A percentile compares a stretch with the other conserved stretches of the same genome.
Evolutionary conservation across 768 basidiomycete genomes (phyloP).

Genomic region (Termitomyces sp.): DNA sequence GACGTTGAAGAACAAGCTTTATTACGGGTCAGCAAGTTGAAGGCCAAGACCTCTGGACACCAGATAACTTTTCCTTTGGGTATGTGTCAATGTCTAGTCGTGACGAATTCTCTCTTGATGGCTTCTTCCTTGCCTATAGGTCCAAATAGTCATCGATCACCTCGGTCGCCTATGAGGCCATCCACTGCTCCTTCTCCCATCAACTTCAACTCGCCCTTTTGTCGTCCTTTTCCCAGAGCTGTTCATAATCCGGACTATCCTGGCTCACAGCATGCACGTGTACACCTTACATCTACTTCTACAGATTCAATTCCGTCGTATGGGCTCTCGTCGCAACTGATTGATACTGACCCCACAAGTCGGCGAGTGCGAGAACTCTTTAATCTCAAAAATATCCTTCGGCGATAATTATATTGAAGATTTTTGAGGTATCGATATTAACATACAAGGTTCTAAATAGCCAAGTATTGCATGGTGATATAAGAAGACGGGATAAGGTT

Average conservation of each 20-base stretch:
- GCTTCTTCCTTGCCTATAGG: slow-evolving; percentile 10
- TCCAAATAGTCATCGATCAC: slow-evolving; percentile 9
- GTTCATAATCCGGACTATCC: background rate
- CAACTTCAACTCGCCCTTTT: slow-evolving; percentile 18
- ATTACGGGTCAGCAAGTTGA: slow-evolving; percentile 58
- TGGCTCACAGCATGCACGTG: slow-evolving; percentile 14
- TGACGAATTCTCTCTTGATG: background rate
- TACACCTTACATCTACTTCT: slow-evolving; percentile 48
- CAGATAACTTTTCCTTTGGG: slow-evolving; percentile 9
- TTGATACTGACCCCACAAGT: slow-evolving; percentile 33
- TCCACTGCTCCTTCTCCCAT: slow-evolving; percentile 42
- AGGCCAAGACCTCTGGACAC: slow-evolving; percentile 28
- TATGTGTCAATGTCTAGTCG: background rate
- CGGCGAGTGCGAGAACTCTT: slow-evolving; percentile 37
- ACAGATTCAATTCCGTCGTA: slow-evolving; percentile 47
- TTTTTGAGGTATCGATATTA: background rate
- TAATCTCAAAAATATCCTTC: slow-evolving; percentile 37
- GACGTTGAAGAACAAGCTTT: slow-evolving; percentile 70
- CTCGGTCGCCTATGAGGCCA: slow-evolving; percentile 32
- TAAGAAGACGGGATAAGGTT: slow-evolving; percentile 10
- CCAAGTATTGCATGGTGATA: slow-evolving; percentile 15
- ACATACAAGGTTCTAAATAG: background rate
- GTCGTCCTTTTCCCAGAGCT: slow-evolving; percentile 12
- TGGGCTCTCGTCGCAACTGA: slow-evolving; percentile 11
- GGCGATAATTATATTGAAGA: slow-evolving; percentile 22